phyloP scores from a whole-genome alignment of 2,329 filamentous ascomycete species.

The Cordyceps cateniannulata region DNA sequence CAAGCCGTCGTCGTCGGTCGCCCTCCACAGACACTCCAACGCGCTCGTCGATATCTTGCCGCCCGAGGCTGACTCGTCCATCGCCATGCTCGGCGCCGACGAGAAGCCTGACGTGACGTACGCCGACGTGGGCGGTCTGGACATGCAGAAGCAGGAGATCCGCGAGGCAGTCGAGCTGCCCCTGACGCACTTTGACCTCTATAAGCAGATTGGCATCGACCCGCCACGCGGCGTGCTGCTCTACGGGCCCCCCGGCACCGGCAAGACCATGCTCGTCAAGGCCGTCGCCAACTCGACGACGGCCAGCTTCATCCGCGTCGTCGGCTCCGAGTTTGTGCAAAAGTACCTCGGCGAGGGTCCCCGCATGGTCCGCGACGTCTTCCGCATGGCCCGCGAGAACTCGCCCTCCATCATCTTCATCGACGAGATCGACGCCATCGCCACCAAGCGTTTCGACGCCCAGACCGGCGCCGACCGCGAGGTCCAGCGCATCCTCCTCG shows the following conservation, averaged over 20 bases:
- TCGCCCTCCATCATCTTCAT: conserved; percentile 99
- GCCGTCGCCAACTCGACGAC: conserved; percentile 97
- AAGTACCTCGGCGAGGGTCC: conserved; percentile 98
- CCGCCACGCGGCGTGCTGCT: conserved; percentile 92
- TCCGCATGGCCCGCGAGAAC: conserved; percentile 98
- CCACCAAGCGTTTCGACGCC: conserved; percentile 97
- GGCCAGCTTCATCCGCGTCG: conserved; percentile 95
- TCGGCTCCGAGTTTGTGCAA: conserved; percentile 97
- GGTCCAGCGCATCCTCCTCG: conserved; percentile 95
- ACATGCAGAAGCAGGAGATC: conserved; percentile 99
- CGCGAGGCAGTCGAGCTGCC: conserved; percentile 95
- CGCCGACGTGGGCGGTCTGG: conserved; percentile 91
- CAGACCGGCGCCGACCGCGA: conserved; percentile 97
- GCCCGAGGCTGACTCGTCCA: conserved; percentile 97
- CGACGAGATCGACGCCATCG: conserved; percentile 97
- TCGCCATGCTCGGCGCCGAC: conserved; percentile 92
- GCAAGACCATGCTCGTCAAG: conserved; percentile 97
- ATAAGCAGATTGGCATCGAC: conserved; percentile 98
- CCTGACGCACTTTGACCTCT: conserved; percentile 94
- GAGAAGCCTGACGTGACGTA: conserved; percentile 99
- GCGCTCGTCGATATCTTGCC: conserved; percentile 96
- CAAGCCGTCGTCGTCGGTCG: conserved; percentile 96
- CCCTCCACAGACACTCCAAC: conserved; percentile 96
- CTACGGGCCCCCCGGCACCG: conserved; percentile 91
- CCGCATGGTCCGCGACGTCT: conserved; percentile 97